Base-by-base conservation (phyloP, 352 stramenopile genomes). In the Globisporangium cylindrosporum region DNA sequence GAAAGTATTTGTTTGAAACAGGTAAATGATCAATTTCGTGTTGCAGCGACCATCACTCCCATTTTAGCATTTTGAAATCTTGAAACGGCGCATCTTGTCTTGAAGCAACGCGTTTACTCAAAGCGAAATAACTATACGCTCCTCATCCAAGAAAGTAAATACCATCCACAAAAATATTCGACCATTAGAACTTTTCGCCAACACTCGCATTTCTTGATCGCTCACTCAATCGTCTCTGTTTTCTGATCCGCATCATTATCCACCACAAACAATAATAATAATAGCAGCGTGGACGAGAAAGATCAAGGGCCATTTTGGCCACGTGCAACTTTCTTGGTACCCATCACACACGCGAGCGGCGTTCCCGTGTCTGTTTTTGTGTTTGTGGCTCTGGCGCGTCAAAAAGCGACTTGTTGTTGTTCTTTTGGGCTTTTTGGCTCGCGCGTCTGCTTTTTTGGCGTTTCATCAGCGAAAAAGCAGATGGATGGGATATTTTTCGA, bases 21-120 rank as follows among this genome's bases (percentile, higher is more conserved):
- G 51, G 51, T 36, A 56, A 55, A 29, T 29, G 4, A 27, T 7
- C 32, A 36, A 56, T 2, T 29, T 5, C 3, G 5, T 15, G 9
- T 10, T 58, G 15, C 5, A 36, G n/a, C 4, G 61, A 68, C 15
- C 62, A 67, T 51, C 49, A 67, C 46, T 67, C 62, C n/a, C n/a
- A 34, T 46, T 46, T 46, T 1, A 3, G 14, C 5, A 48, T 22
- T 38, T 25, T 36, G 22, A 34, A 55, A 36, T 32, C 59, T 25
- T 36, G 22, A 34, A 55, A 36, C 51, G 24, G 24, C 51, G 14
- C 51, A 14, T 41, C 25, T 9, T 18, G 18, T 55, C 24, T 64
- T 64, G 59, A 64, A 64, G 38, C 36, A 18, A 7, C 56, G 20
- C n/a, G 34, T 62, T 27, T 25, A 64, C 59, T 38, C 22, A 20